A percentile compares a stretch with the other conserved stretches of the same genome.
Conservation (phyloP, 805 yeast species). For the Wickerhamomyces bovis region DNA sequence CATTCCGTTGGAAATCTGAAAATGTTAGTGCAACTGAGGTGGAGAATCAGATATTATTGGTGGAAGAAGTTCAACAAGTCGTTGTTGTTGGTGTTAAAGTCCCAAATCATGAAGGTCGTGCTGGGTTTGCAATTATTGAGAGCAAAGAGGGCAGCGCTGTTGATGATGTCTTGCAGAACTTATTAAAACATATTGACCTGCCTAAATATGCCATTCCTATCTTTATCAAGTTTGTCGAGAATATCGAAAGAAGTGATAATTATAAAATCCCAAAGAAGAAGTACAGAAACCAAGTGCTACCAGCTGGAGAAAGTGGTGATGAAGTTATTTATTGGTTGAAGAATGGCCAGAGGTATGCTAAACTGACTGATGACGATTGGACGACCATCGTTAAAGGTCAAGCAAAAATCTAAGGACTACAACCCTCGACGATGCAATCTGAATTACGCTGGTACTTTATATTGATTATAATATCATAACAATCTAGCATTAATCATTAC, state of each 20-base stretch:
- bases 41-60: conserved; percentile 57
- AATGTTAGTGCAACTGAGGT: conserved; percentile 93
- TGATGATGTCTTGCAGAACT: conserved; percentile 30
- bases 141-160: conserved; percentile 29
- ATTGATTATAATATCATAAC: too few relatives aligned
- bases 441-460: too few relatives aligned
- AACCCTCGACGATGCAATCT: too few relatives aligned
- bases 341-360: conserved; percentile 45
- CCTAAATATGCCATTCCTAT: conserved; percentile 87
- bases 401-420: conserved; percentile 11
- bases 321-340: conserved; percentile 72
- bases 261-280: conserved; percentile 72
- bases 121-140: conserved; percentile 81
- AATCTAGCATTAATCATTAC: not conserved
- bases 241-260: conserved; percentile 66
- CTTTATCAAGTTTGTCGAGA: conserved; percentile 61
- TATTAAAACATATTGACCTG: conserved; percentile 40
- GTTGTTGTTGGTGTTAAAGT: conserved; percentile 86
- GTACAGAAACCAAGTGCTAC: conserved; percentile 61
- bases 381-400: conserved; percentile 21
- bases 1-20: conserved; percentile 95
- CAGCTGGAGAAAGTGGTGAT: conserved; percentile 55
- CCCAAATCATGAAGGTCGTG: conserved; percentile 89
- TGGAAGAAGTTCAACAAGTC: conserved; percentile 45
- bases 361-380: conserved; percentile 57